Conservation (phyloP, 768 basidiomycete genomes). For the Amanita jacksonii region DNA sequence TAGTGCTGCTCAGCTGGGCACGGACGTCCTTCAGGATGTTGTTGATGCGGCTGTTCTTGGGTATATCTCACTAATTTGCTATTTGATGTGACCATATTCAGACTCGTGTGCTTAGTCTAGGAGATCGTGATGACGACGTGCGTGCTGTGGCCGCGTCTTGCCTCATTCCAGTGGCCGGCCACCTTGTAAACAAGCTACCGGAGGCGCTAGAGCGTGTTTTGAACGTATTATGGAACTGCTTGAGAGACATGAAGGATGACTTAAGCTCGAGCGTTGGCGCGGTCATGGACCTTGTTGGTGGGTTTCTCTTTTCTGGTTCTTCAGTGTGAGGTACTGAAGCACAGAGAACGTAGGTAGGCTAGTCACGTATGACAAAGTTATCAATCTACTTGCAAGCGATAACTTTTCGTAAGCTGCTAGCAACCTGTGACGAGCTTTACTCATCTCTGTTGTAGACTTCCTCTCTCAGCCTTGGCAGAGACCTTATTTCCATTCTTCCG, state of each 20-base stretch:
- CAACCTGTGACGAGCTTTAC: not conserved
- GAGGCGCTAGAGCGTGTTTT: constrained; percentile 67
- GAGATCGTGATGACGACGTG: constrained; percentile 92
- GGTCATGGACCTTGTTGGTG: constrained; percentile 96
- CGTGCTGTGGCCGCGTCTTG: constrained; percentile 92
- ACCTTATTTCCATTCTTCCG: constrained; percentile 95
- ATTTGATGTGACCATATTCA: not conserved
- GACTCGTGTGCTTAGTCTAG: constrained; percentile 41
- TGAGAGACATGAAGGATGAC: constrained; percentile 93
- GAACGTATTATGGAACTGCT: constrained; percentile 81
- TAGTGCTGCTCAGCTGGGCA: constrained; percentile 32
- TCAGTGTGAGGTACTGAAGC: constrained; percentile 5
- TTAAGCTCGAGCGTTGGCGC: constrained; percentile 92
- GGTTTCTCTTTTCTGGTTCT: constrained; percentile 13
- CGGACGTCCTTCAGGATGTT: constrained; percentile 62
- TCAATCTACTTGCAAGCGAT: constrained; percentile 60
- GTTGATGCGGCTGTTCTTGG: constrained; percentile 89
- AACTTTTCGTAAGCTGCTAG: constrained; percentile 56
- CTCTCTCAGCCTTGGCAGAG: constrained; percentile 74
- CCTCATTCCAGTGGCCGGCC: constrained; percentile 75
- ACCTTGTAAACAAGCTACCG: constrained; percentile 68
- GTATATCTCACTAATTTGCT: constrained; percentile 33
- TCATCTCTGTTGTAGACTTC: constrained; percentile 38
- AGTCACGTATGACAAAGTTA: constrained; percentile 71
- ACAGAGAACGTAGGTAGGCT: constrained; percentile 52